A percentile compares a stretch with the other conserved stretches of the same genome.
Evolutionary conservation across 202 grass and related monocot genomes (phyloP).

Genomic region (Eragrostis tef): DNA sequence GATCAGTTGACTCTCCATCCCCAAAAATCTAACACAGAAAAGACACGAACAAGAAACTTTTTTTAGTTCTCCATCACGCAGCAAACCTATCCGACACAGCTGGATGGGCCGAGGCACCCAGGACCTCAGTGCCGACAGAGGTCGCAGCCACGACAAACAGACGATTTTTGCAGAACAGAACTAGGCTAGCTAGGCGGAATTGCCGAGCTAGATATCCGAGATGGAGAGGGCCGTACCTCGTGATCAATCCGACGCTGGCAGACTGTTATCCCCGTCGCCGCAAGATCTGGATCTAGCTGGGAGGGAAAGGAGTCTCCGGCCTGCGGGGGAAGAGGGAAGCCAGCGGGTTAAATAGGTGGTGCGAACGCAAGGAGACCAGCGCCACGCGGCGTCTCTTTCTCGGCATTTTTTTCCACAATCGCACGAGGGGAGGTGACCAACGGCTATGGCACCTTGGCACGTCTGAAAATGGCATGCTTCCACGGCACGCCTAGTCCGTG

Average conservation of each 20-base stretch:
- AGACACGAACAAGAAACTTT: background rate
- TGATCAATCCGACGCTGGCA: background rate
- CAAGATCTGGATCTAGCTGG: conserved; percentile 38
- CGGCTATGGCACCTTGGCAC: too few species aligned
- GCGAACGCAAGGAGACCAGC: background rate
- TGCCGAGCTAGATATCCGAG: background rate
- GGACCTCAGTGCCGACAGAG: background rate
- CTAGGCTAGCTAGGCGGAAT: background rate
- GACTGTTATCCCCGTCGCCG: background rate
- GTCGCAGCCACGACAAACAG: background rate
- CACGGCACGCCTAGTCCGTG: too few species aligned
- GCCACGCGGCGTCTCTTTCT: conserved; percentile 8
- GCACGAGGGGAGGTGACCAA: too few species aligned
- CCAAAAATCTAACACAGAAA: background rate
- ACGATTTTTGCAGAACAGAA: background rate
- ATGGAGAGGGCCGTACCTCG: background rate
- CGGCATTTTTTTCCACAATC: background rate
- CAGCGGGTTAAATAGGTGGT: conserved; percentile 21
- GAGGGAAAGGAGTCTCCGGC: conserved; percentile 1
- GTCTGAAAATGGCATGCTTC: background rate
- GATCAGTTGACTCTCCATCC: background rate
- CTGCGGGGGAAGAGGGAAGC: background rate
- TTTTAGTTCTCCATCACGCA: background rate
- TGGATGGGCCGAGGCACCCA: background rate
- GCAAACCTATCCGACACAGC: background rate